A percentile compares a stretch with the other conserved stretches of the same genome.
Evolutionary conservation across 768 basidiomycete species (phyloP).

Genomic region (Coprinopsis marcescibilis): DNA sequence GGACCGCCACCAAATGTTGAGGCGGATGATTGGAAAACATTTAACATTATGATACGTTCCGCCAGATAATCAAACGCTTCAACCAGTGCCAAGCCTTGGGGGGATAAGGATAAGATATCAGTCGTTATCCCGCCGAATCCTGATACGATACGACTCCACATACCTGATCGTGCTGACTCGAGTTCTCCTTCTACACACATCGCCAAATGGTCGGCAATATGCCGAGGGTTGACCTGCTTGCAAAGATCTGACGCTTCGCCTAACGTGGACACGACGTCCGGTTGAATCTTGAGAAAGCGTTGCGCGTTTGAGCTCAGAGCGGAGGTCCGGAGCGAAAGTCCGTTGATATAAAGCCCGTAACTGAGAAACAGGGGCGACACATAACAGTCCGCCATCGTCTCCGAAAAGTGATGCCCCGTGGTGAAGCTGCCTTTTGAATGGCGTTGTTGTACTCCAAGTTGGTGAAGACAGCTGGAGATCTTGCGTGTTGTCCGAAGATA

Average conservation of each 20-base stretch:
- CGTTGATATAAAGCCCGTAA: conserved; percentile 27
- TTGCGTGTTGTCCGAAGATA: conserved; percentile 13
- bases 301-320: conserved; percentile 15
- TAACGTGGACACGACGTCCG: conserved; percentile 21
- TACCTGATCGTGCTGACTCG: conserved; percentile 18
- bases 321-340: conserved; percentile 21
- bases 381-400: conserved; percentile 21
- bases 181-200: conserved; percentile 19
- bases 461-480: conserved; percentile 20
- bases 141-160: conserved; percentile 3
- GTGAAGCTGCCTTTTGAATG: conserved; percentile 7
- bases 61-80: conserved; percentile 18
- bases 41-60: conserved; percentile 15
- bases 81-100: conserved; percentile 19
- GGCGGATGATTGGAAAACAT: conserved; percentile 12
- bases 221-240: conserved; percentile 19
- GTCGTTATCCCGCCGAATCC: too few relatives aligned
- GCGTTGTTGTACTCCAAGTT: conserved; percentile 20
- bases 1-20: conserved; percentile 17
- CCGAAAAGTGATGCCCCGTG: neutral
- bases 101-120: neutral
- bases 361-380: conserved; percentile 22
- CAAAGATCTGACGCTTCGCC: conserved; percentile 21
- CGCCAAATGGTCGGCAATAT: conserved; percentile 19
- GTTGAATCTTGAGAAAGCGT: conserved; percentile 22